Base-by-base conservation (phyloP, 805 yeast species). In the Tetrapisispora pingtungensis region DNA sequence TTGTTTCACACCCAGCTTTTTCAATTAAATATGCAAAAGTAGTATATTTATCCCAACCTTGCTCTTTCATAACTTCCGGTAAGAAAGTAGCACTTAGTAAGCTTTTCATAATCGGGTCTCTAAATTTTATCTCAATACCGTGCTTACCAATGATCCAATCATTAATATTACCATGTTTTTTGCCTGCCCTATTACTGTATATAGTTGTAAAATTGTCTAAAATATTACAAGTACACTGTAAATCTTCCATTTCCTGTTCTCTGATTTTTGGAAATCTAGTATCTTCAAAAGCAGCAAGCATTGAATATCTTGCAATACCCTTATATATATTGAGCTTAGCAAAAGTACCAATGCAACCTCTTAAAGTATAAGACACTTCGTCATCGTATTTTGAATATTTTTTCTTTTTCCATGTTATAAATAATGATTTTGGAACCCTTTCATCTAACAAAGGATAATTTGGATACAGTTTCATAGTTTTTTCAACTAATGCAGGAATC, bases 321-420 rank as follows among this genome's bases (percentile, higher is more conserved):
- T 56, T 41, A 15, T 72, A 78, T 2, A 84, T 52, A 0, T 73
- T 69, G 45, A 73, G 60, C 14, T 74, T 65, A 17, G 71, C 67
- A 59, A 93, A 93, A 0, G 96, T 89, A 1, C 98, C 98, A 44
- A 90, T 93, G 58, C 98, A 90, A 0, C 98, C 98, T 36, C 97
- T 69, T 40, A 90, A 67, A 10, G 39, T 42, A 42, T 58, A 62
- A 1, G 32, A 42, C n/a, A 46, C 45, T 14, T 40, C 45, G 8
- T 42, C 42, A 38, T 24, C 33, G 2, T 14, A 41, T 19, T 28
- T 38, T 24, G 42, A 36, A 8, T 13, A 67, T 4, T 50, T 46
- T 17, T 54, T 52, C 45, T 73, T 71, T 53, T 78, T 80, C 96
- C 96, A 93, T 0, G 97, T 93, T 28, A 90, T 83, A 65, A 93